Percentiles rank a stretch among this genome's conserved stretches.
Evolutionary conservation across 768 basidiomycete genomes (phyloP).

Genomic region (Termitomyces bulborhizus): DNA sequence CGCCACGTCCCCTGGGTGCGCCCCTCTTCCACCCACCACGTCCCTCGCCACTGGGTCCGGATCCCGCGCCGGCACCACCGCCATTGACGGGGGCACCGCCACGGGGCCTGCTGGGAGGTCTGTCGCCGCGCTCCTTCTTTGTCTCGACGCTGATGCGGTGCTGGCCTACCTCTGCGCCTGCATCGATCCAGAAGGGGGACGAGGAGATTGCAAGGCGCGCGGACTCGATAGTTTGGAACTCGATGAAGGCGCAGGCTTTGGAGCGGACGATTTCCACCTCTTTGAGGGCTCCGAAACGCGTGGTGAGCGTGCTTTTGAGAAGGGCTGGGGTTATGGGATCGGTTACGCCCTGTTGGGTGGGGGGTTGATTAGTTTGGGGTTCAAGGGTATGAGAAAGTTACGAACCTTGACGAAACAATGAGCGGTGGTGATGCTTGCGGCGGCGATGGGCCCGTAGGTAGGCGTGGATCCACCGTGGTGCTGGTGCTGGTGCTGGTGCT

Average conservation of each 20-base stretch:
- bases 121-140: slow-evolving; percentile 86
- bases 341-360: slow-evolving; percentile 42
- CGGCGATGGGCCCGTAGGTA: slow-evolving; percentile 42
- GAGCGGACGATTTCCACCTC: slow-evolving; percentile 83
- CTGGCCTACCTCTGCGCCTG: slow-evolving; percentile 44
- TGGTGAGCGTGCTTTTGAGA: slow-evolving; percentile 43
- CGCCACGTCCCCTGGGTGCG: slow-evolving; percentile 28
- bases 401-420: slow-evolving; percentile 91
- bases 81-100: slow-evolving; percentile 56
- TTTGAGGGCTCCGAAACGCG: slow-evolving; percentile 76
- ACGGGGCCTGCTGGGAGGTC: slow-evolving; percentile 56
- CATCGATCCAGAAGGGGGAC: slow-evolving; percentile 68
- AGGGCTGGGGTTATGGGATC: slow-evolving; percentile 52
- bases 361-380: slow-evolving; percentile 5
- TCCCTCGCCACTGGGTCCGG: slow-evolving; percentile 23
- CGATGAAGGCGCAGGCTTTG: slow-evolving; percentile 94
- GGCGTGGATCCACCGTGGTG: slow-evolving; percentile 13
- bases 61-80: slow-evolving; percentile 33
- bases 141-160: slow-evolving; percentile 76
- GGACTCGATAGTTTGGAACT: slow-evolving; percentile 70
- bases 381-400: background rate
- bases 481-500: slow-evolving; percentile 34
- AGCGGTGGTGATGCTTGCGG: slow-evolving; percentile 56
- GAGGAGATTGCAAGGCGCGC: slow-evolving; percentile 84
- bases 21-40: slow-evolving; percentile 11